Evolutionary conservation across 345 rosid species (phyloP).

Genomic region (Toxicodendron radicans): DNA sequence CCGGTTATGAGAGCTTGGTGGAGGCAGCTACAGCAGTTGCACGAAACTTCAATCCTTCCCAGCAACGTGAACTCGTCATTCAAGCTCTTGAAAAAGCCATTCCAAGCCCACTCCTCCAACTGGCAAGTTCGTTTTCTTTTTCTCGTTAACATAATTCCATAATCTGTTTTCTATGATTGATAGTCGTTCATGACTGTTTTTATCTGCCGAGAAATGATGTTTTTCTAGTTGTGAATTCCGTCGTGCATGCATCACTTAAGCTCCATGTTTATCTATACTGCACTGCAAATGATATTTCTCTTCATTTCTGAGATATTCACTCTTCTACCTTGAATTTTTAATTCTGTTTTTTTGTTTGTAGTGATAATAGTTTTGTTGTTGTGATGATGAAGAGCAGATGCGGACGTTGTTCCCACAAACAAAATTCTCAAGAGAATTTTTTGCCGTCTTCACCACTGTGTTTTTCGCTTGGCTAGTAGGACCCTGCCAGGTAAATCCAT

Average conservation of each 20-base stretch:
- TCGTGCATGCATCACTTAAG: too few relatives aligned
- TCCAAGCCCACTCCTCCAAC: slow-evolving; percentile 46
- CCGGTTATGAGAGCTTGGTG: slow-evolving; percentile 65
- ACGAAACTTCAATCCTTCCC: slow-evolving; percentile 36
- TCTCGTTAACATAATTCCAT: background rate
- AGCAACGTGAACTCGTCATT: slow-evolving; percentile 64
- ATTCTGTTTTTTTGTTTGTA: background rate
- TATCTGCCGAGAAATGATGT: too few relatives aligned
- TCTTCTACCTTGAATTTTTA: too few relatives aligned
- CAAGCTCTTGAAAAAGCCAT: slow-evolving; percentile 57
- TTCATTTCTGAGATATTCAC: too few relatives aligned
- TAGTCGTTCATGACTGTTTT: too few relatives aligned
- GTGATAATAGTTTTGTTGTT: background rate
- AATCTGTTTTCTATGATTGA: too few relatives aligned
- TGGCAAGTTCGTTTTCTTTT: slow-evolving; percentile 36
- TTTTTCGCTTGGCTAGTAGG: slow-evolving; percentile 91
- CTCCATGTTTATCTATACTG: too few relatives aligned
- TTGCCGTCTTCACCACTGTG: slow-evolving; percentile 76
- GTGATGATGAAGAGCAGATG: slow-evolving; percentile 40
- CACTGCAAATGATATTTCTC: too few relatives aligned
- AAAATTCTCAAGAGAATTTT: slow-evolving; percentile 67
- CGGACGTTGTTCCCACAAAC: slow-evolving; percentile 56
- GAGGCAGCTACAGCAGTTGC: slow-evolving; percentile 58
- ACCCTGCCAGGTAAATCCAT: slow-evolving; percentile 59
- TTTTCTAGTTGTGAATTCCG: too few relatives aligned